Conservation (phyloP, 371 early-diverging fungal species). For the Funneliformis caledonium region DNA sequence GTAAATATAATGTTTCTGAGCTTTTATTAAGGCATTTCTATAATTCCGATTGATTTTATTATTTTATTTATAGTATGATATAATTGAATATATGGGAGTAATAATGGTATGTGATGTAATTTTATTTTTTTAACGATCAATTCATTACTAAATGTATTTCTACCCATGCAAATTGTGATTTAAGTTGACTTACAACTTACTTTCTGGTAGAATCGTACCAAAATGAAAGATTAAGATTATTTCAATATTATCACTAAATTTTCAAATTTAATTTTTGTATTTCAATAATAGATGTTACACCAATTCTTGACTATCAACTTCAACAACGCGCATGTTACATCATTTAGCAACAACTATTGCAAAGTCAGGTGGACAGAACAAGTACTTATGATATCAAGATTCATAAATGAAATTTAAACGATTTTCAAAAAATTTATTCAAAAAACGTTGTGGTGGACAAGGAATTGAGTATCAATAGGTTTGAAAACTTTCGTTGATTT, state of each 20-base stretch:
- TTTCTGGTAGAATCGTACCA: constrained; percentile 69
- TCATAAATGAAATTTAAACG: background rate
- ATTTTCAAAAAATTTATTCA: background rate
- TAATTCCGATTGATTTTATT: background rate
- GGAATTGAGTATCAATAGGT: too few species aligned
- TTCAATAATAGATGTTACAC: constrained; percentile 55
- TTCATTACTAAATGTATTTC: background rate
- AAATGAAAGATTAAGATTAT: constrained; percentile 57
- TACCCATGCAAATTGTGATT: constrained; percentile 51
- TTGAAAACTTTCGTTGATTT: too few species aligned
- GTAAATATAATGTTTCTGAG: constrained; percentile 11
- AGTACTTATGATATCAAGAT: background rate
- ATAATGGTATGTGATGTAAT: constrained; percentile 53
- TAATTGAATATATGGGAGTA: constrained; percentile 72
- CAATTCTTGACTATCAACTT: constrained; percentile 73
- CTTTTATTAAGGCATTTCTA: background rate
- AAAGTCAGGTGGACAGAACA: constrained; percentile 63
- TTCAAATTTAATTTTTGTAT: background rate
- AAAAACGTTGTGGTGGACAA: too few species aligned
- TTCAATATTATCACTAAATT: background rate
- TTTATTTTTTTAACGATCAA: background rate
- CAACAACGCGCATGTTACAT: constrained; percentile 73
- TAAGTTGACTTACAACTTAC: constrained; percentile 52
- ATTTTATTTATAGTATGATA: constrained; percentile 44
- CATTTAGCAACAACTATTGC: constrained; percentile 63